A percentile compares a stretch with the other conserved stretches of the same genome.
These are phyloP conservation scores for Annulohypoxylon moriforme DNA, from an alignment of 495 filamentous ascomycete genomes.

Conservation along the genomic window DNA sequence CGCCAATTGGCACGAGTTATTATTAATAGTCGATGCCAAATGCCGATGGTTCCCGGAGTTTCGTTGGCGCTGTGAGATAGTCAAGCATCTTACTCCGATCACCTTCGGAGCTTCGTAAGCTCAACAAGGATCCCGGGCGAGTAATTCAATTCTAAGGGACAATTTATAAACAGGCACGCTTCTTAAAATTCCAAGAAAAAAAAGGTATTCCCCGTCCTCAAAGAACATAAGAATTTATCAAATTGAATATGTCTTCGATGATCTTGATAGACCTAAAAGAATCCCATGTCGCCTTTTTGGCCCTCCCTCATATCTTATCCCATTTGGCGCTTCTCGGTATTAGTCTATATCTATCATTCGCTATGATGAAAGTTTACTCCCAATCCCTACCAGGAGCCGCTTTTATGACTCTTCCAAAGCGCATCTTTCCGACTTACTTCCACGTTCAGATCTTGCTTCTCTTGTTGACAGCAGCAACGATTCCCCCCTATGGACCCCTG, in stretches of 20 bases:
- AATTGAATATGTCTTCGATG: conserved; percentile 13
- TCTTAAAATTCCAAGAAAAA: not conserved
- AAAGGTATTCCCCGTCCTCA: not conserved
- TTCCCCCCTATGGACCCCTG: conserved; percentile 56
- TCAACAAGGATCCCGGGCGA: not conserved
- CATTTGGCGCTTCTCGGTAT: conserved; percentile 66
- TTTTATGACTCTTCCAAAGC: conserved; percentile 64
- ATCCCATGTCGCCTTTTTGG: conserved; percentile 29
- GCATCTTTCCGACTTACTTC: conserved; percentile 68
- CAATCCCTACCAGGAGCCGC: conserved; percentile 57
- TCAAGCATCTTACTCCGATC: conserved; percentile 19
- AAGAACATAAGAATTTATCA: not conserved
- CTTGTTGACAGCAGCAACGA: conserved; percentile 57
- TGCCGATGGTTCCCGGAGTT: not conserved
- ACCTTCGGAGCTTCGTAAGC: conserved; percentile 30
- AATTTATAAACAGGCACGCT: not conserved
- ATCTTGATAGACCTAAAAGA: not conserved
- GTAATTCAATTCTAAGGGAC: not conserved
- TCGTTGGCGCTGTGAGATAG: not conserved
- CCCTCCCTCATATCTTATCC: conserved; percentile 60
- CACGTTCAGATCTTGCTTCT: conserved; percentile 56
- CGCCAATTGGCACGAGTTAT: too few species aligned
- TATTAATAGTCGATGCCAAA: not conserved
- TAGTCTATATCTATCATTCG: conserved; percentile 63
- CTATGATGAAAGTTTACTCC: conserved; percentile 64